Base-by-base conservation (phyloP, 768 basidiomycete genomes). In the Amanita jacksonii region DNA sequence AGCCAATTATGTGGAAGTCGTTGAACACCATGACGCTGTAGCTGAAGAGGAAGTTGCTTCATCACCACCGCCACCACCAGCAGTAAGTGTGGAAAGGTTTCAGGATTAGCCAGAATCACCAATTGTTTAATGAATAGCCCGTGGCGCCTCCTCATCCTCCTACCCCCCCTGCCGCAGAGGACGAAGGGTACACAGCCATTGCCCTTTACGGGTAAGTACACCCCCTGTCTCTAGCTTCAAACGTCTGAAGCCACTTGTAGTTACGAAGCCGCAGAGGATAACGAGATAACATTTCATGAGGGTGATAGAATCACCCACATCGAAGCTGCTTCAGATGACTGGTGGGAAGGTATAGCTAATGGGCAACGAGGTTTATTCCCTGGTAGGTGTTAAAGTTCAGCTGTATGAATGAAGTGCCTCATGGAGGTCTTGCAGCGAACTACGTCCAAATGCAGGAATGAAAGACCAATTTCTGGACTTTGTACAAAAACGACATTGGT, bases 241-340 rank as follows among this genome's bases (percentile, higher is more conserved):
- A 5, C 38, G 16, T n/a, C 7, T 12, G 5, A 35, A 16, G 12
- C 16, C 3, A 9, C 15, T n/a, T n/a, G n/a, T n/a, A 92, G 87
- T 50, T 94, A 93, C 54, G 87, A 90, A 8, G 88, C 92, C 0
- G 77, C 77, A 0, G 92, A 96, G 57, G 90, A 91, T 52, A 96
- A 97, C 55, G 92, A 96, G 56, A 64, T 96, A 22, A 72, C 80
- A 3, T 90, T 97, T 74, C 66, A 59, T 23, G 91, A 90, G 59
- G 88, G 87, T 20, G 91, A 92, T 27, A 64, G 68, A 45, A 86
- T 96, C 56, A 70, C 67, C 13, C 70, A 83, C 44, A 85, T 96
- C 42, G 85, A 89, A 54, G 78, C 81, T 42, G 79, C 77, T 5
- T 81, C 77, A 7, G 87, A 89, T n/a, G 88, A 88, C 52, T 91